Base-by-base conservation (phyloP, 768 basidiomycete genomes). In the Rhizopogon salebrosus region DNA sequence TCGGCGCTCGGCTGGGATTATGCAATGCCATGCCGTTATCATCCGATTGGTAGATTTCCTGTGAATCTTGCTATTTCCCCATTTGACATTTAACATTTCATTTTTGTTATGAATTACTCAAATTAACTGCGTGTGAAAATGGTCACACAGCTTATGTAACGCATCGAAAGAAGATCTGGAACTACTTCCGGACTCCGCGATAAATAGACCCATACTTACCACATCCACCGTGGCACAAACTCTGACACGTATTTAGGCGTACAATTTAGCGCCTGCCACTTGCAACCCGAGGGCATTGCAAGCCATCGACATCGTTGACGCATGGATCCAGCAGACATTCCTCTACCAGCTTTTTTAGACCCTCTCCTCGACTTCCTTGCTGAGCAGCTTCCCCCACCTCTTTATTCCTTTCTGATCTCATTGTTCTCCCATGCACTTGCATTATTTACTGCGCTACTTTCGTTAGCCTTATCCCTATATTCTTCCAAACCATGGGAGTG, bases 401-500 rank as follows among this genome's bases (percentile, higher is more conserved):
- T 84, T 10, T 85, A 80, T 64, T 72, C 72, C 14, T 63, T 84
- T 26, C 56, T 83, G 46, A 60, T 80, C 49, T 75, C 72, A 10
- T 59, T 83, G 49, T 56, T 85, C 39, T 78, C 83, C 2, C 75
- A 86, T 59, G 56, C 71, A 2, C 66, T 86, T 18, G 73, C 79
- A 3, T 69, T 87, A 40, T 45, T 75, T 57, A 72, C 76, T 7
- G 74, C 84, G 6, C 52, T 84, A 20, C 64, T 77, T 59, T 69
- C 70, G 6, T 71, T 89, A 43, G 57, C 78, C 51, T 60, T 68
- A 16, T 72, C 82, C 2, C 62, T 88, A 14, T 40, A 79, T 13
- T 71, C 76, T 24, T 75, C 77, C 43, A 71, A 75, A 54, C 83
- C 83, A 31, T 70, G 73, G 58, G 74, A 80, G 57, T 89, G 85